Evolutionary conservation across 129 eudicot genomes (phyloP).

Genomic region (Artemisia annua): DNA sequence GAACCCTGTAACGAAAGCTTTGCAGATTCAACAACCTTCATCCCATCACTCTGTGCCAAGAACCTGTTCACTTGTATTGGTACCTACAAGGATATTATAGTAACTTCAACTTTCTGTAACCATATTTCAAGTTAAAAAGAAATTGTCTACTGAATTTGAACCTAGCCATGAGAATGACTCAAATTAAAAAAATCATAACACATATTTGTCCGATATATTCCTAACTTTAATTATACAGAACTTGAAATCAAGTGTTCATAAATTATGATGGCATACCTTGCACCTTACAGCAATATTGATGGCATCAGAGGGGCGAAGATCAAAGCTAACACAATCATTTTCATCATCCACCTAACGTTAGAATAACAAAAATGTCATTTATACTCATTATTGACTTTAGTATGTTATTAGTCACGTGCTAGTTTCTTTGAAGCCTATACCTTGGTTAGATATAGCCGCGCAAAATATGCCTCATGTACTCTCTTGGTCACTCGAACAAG

Average conservation of each 20-base stretch:
- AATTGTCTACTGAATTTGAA: not conserved
- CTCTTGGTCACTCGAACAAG: slow-evolving; percentile 94
- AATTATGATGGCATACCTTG: slow-evolving; percentile 57
- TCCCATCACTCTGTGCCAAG: slow-evolving; percentile 79
- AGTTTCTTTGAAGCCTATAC: slow-evolving; percentile 30
- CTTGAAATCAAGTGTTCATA: not conserved
- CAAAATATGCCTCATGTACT: slow-evolving; percentile 85
- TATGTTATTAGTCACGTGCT: slow-evolving; percentile 2
- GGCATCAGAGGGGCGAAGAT: slow-evolving; percentile 93
- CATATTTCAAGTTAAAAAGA: not conserved
- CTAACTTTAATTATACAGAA: not conserved
- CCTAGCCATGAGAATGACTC: not conserved
- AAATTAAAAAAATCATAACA: too few relatives aligned
- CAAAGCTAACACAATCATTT: slow-evolving; percentile 61
- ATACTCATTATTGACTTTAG: not conserved
- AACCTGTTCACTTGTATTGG: slow-evolving; percentile 86
- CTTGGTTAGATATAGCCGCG: slow-evolving; percentile 75
- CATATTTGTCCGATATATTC: too few relatives aligned
- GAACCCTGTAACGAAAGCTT: slow-evolving; percentile 42
- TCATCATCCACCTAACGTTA: slow-evolving; percentile 67
- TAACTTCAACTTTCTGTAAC: not conserved
- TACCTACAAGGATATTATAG: slow-evolving; percentile 50
- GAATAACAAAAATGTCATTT: slow-evolving; percentile 28
- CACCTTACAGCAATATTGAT: slow-evolving; percentile 95
- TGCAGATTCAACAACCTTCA: slow-evolving; percentile 74